Conservation (phyloP, 768 basidiomycete species). For the Mycena capillaripes region DNA sequence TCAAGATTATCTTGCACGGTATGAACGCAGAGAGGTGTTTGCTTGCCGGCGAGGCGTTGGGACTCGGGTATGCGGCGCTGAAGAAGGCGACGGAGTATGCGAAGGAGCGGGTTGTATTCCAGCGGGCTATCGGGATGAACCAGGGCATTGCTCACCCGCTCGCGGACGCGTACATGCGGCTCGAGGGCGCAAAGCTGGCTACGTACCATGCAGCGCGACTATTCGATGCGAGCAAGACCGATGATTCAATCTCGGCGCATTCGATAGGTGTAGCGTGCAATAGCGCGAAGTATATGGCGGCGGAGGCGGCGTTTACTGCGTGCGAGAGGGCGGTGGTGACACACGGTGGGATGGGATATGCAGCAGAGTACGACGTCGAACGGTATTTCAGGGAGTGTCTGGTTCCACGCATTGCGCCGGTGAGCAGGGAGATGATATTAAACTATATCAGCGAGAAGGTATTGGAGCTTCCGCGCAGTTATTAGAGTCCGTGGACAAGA, state of each 20-base stretch:
- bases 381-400: slow-evolving; percentile 35
- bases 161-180: slow-evolving; percentile 31
- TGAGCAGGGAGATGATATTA: slow-evolving; percentile 38
- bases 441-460: slow-evolving; percentile 32
- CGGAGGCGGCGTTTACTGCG: slow-evolving; percentile 37
- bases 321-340: slow-evolving; percentile 32
- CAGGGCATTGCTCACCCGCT: slow-evolving; percentile 36
- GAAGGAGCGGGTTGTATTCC: slow-evolving; percentile 30
- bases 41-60: slow-evolving; percentile 37
- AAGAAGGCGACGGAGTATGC: slow-evolving; percentile 30
- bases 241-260: neutral
- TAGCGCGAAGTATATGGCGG: slow-evolving; percentile 37
- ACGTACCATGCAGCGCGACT: slow-evolving; percentile 36
- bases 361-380: slow-evolving; percentile 37
- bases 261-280: slow-evolving; percentile 33
- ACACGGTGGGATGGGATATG: slow-evolving; percentile 38
- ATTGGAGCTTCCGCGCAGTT: slow-evolving; percentile 28
- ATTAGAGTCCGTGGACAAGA: no score
- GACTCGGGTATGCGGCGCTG: slow-evolving; percentile 36
- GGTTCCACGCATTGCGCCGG: slow-evolving; percentile 38
- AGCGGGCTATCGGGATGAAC: slow-evolving; percentile 35
- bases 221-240: slow-evolving; percentile 30
- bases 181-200: slow-evolving; percentile 34
- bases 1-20: slow-evolving; percentile 36
- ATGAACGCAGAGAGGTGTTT: slow-evolving; percentile 40